Percentiles rank a stretch among this genome's conserved stretches.
phyloP scores from a whole-genome alignment of 768 basidiomycete genomes.

The Trametes punicea region DNA sequence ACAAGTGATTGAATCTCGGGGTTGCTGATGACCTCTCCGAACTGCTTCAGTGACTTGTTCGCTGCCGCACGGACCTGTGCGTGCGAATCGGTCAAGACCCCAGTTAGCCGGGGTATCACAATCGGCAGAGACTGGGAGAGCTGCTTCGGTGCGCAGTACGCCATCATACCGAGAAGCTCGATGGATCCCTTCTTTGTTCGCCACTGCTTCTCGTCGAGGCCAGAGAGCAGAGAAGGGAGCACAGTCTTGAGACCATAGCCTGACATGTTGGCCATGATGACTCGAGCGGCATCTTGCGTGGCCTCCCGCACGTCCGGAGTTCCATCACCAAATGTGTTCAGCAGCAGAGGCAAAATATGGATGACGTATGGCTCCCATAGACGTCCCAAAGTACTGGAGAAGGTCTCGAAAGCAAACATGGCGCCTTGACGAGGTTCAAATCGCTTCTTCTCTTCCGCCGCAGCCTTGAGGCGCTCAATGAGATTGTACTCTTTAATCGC shows the following conservation, averaged over 20 bases:
- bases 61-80: conserved; percentile 91
- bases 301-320: conserved; percentile 89
- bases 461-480: conserved; percentile 65
- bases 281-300: conserved; percentile 84
- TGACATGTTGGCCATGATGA: conserved; percentile 94
- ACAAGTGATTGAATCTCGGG: conserved; percentile 94
- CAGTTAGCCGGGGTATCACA: conserved; percentile 93
- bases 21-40: conserved; percentile 97
- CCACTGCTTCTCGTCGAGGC: conserved; percentile 98
- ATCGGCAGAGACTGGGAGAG: conserved; percentile 93
- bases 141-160: conserved; percentile 94
- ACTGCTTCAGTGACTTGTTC: conserved; percentile 94
- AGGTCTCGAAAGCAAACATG: conserved; percentile 91
- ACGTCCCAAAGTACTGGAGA: conserved; percentile 82
- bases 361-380: conserved; percentile 92
- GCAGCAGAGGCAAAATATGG: conserved; percentile 76
- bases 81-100: conserved; percentile 95
- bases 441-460: conserved; percentile 85
- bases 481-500: conserved; percentile 84
- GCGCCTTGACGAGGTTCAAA: conserved; percentile 89
- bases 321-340: conserved; percentile 84
- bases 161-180: conserved; percentile 96
- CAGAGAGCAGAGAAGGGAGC: conserved; percentile 82
- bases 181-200: conserved; percentile 96
- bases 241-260: conserved; percentile 96